These are phyloP conservation scores for Geosiphon pyriformis DNA, from an alignment of 192 early-diverging fungal genomes.

Conservation along the genomic window DNA sequence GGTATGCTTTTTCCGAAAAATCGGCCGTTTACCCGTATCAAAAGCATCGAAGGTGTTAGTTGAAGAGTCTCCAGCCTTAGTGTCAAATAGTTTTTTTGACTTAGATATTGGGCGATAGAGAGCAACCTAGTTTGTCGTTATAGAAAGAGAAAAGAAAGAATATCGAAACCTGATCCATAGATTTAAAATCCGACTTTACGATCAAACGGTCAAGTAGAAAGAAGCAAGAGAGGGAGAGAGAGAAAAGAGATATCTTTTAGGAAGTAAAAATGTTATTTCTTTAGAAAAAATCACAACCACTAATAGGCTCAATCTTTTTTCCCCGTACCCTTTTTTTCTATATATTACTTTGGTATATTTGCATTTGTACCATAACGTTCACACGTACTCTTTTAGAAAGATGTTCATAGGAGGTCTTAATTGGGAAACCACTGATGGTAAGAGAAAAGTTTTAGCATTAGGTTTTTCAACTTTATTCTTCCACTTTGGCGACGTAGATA, in stretches of 20 bases:
- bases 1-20: not conserved
- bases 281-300: conserved; percentile 18
- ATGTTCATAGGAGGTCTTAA: conserved; percentile 78
- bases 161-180: no score
- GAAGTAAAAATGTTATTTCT: conserved; percentile 17
- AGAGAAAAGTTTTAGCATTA: conserved; percentile 32
- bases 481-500: conserved; percentile 13
- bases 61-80: not conserved
- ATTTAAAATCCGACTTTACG: no score
- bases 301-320: conserved; percentile 25
- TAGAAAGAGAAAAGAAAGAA: no score
- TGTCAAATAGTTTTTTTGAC: not conserved
- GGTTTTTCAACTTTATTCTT: not conserved
- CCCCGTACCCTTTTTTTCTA: conserved; percentile 6
- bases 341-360: conserved; percentile 13
- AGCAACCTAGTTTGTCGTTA: no score
- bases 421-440: conserved; percentile 83
- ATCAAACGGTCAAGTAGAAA: not conserved
- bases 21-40: not conserved
- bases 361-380: conserved; percentile 3
- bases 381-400: conserved; percentile 49
- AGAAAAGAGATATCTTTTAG: conserved; percentile 6
- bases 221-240: conserved; percentile 19
- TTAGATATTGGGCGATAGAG: not conserved
- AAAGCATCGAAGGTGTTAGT: not conserved